Base-by-base conservation (phyloP, 139 green algal species). In the Coccomyxa sp. region DNA sequence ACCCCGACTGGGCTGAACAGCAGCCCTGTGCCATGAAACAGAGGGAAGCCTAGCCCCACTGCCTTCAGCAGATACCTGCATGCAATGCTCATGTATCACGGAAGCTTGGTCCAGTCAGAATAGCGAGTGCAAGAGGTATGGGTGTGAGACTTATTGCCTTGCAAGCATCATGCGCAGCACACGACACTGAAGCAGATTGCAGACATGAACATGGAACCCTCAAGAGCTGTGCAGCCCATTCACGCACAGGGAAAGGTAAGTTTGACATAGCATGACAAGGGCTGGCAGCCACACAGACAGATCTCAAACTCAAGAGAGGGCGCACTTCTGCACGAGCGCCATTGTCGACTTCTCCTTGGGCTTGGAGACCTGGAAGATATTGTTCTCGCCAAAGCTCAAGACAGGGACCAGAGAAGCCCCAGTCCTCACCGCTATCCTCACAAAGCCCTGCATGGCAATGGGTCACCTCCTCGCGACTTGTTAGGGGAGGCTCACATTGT, bases 321-420 rank as follows among this genome's bases (percentile, higher is more conserved):
- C 7, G 5, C 35, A 74, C 69, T 24, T 74, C 34, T 74, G 69
- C 34, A 74, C 1, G 1, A 29, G 40, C 9, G 69, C 69, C 14
- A 40, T 40, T 8, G 14, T 27, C 33, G 69, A 44, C 14, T 31
- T 12, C 14, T 27, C 14, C 33, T 27, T 8, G 2, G 69, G 69
- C 33, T 24, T 16, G 69, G 16, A 50, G 74, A 41, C 76, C 36
- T 85, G 78, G 70, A 88, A 88, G 27, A 84, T 74, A 50, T 91
- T 85, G 22, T 77, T 86, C 70, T 89, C 87, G 29, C 87, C 87
- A 80, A 87, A 90, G 39, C 37, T 33, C 3, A 88, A 41, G 7
- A 90, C 78, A 7, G 87, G 87, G 16, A 91, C 83, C 40, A 91
- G 74, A 6, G 38, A 77, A 22, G 87, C 83, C 8, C 87, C 87